Evolutionary conservation across 2,329 filamentous ascomycete genomes (phyloP), one percentile per base, ranked within the genome.

Genomic region (Triangularia verruculosa): DNA sequence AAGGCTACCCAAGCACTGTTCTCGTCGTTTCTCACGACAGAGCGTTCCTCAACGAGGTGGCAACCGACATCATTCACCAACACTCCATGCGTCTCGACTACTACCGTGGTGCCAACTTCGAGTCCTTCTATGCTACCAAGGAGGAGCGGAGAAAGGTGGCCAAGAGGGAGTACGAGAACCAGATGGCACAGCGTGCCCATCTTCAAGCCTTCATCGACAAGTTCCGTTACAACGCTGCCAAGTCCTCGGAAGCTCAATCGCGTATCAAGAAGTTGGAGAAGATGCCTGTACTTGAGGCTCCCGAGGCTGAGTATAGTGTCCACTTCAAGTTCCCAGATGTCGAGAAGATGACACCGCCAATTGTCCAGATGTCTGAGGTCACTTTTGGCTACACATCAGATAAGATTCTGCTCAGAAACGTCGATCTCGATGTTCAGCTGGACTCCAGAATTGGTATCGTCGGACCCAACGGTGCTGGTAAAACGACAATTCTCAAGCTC

Each of bases 121-220:
- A 97, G 74, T 90, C 92, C 43, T 97, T 98, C 83, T 99, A 99
- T 75, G 93, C 93, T 7, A 98, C 95, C 22, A 95, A 93, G 74
- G 95, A 99, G 78, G 95, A 99, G 78, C 89, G 95, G 68, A 91
- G 94, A 76, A 99, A 99, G 87, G 93, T 91, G 54, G 93, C 93
- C 52, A 94, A 95, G 83, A 89, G 92, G 72, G 95, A 99, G 78
- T 99, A 99, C 78, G 95, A 99, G 78, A 98, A 96, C 78, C 95
- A 99, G 75, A 97, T 98, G 92, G 92, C 85, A 0, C 88, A 94
- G 77, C 86, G 95, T 70, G 92, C 93, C 30, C 95, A 99, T 82
- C 80, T 99, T 67, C 95, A 99, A 81, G 89, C 92, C 27, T 99
- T 99, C 78, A 99, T 99, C 79, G 95, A 99, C 85, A 99, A 99